Percentiles rank a stretch among this genome's conserved stretches.
phyloP scores from a whole-genome alignment of 768 basidiomycete genomes.

The Naganishia antarctica region DNA sequence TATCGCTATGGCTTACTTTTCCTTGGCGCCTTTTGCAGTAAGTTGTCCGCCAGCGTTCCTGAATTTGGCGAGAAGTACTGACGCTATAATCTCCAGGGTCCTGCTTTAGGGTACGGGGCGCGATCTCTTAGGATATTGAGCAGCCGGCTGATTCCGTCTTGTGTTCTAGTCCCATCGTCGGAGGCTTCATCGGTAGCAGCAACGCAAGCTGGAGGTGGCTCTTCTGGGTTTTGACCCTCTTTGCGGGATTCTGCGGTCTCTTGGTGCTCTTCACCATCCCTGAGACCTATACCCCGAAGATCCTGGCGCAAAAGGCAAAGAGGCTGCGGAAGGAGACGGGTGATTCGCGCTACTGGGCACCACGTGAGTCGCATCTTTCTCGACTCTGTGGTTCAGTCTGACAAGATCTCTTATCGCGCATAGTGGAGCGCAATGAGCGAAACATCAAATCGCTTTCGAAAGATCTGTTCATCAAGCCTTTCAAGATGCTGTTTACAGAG shows the following conservation, averaged over 20 bases:
- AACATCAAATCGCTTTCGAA: conserved; percentile 36
- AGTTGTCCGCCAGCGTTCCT: conserved; percentile 10
- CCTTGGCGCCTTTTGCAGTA: conserved; percentile 49
- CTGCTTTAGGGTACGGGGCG: conserved; percentile 19
- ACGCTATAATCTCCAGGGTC: not conserved
- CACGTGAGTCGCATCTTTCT: conserved; percentile 32
- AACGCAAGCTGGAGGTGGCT: conserved; percentile 46
- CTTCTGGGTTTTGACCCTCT: conserved; percentile 48
- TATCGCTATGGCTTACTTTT: conserved; percentile 48
- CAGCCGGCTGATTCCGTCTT: conserved; percentile 8
- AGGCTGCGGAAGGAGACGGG: conserved; percentile 47
- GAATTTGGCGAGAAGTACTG: conserved; percentile 7
- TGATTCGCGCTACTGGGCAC: conserved; percentile 47
- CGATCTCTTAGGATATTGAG: not conserved
- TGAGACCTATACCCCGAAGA: conserved; percentile 49
- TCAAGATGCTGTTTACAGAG: conserved; percentile 46
- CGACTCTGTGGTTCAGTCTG: not conserved
- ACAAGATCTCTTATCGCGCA: conserved; percentile 27
- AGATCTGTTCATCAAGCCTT: conserved; percentile 45
- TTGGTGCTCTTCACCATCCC: conserved; percentile 40
- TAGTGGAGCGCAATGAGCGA: conserved; percentile 31
- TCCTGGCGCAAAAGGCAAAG: conserved; percentile 47
- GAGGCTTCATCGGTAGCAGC: conserved; percentile 47
- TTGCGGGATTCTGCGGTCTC: conserved; percentile 42
- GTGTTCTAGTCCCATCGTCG: conserved; percentile 41